Evolutionary conservation across 2,329 filamentous ascomycete genomes (phyloP), one percentile per base, ranked within the genome.

Genomic region (Exophiala viscosa): DNA sequence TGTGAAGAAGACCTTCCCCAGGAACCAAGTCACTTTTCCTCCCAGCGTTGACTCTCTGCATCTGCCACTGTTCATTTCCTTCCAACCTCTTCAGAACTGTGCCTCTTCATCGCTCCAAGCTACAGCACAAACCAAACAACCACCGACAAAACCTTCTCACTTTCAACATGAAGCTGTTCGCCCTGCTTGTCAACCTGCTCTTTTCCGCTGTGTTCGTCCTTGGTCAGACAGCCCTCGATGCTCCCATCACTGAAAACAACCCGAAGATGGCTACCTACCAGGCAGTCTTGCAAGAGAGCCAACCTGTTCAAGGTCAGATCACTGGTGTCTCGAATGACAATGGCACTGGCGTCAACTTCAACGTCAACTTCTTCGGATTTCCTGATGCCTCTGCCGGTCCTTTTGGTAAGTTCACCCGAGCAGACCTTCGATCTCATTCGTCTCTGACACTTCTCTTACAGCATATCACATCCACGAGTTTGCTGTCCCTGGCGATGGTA

Each of bases 401-500:
- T 10, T 85, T 85, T 71, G 64, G 83, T 86, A 72, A 62, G 79
- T 75, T 38, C 43, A 34, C 41, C 15, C 15, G 14, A 36, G 11
- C 43, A 15, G 5, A 14, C 23, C 9, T 20, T 17, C 41, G 23
- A 18, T 11, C 48, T 40, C 7, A 31, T 3, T 14, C 18, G 10
- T 2, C 14, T 7, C 34, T 39, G 2, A 23, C 41, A 31, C 14
- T 14, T 38, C 18, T 32, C 13, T 38, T 15, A 33, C 32, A 87
- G 86, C 75, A 54, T 91, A 90, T 73, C 87, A 91, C 67, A 73
- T 92, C 60, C 88, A 92, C 69, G 79, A 77, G 46, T 63, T 73
- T 14, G 81, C 83, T 7, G 84, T 90, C 9, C 80, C 83, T 4
- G 68, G 66, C 18, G 71, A 83, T 58, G 87, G 87, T 59, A 88